Evolutionary conservation across 192 early-diverging fungal species (phyloP).

Genomic region (Mortierella alpina): DNA sequence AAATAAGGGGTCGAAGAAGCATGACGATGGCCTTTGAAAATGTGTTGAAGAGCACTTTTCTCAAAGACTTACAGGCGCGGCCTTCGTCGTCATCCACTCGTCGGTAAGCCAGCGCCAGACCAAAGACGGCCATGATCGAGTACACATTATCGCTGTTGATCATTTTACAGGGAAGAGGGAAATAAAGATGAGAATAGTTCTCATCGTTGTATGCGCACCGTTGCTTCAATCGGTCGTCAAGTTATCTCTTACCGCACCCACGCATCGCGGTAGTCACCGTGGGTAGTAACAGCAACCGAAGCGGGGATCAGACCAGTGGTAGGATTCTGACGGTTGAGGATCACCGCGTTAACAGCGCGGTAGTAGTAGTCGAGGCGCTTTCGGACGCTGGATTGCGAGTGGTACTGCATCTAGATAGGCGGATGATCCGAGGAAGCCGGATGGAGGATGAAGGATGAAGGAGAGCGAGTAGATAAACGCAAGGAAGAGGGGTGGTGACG

Average conservation of each 20-base stretch:
- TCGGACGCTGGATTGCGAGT: constrained; percentile 26
- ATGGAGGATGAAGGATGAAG: constrained; percentile 5
- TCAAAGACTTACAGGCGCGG: constrained; percentile 71
- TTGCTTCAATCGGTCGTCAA: background rate
- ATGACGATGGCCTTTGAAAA: no score
- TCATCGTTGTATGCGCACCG: background rate
- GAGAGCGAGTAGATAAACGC: background rate
- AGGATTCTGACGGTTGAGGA: constrained; percentile 81
- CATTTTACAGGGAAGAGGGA: background rate
- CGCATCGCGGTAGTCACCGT: constrained; percentile 88
- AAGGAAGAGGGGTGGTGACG: background rate
- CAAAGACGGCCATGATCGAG: constrained; percentile 86
- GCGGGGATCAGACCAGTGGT: constrained; percentile 90
- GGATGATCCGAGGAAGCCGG: background rate
- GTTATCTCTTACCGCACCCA: constrained; percentile 76
- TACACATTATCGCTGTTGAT: constrained; percentile 83
- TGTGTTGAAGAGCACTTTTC: background rate
- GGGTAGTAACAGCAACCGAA: constrained; percentile 85
- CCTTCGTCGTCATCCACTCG: constrained; percentile 86
- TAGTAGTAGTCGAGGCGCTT: constrained; percentile 80
- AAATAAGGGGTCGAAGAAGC: no score
- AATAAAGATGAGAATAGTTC: background rate
- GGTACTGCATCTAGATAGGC: constrained; percentile 16
- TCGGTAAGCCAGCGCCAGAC: constrained; percentile 83
- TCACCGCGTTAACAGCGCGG: constrained; percentile 75